Conservation (phyloP, 352 stramenopile species). For the Globisporangium polare region DNA sequence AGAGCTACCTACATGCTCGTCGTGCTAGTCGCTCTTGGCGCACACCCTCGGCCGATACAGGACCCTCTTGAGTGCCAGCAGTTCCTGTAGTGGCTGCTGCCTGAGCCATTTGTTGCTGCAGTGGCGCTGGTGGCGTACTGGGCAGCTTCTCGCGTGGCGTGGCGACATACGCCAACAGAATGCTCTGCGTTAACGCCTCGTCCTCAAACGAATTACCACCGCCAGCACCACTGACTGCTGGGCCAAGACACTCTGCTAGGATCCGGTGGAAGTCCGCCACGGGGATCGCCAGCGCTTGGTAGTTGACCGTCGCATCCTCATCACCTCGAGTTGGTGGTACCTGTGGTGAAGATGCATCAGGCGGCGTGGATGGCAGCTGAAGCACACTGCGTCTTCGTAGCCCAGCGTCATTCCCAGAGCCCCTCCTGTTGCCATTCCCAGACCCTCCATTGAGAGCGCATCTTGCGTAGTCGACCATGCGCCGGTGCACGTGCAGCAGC, state of each 20-base stretch:
- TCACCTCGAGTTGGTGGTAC: too few relatives aligned
- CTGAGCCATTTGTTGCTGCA: background rate
- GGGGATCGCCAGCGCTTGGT: slow-evolving; percentile 14
- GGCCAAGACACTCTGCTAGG: slow-evolving; percentile 12
- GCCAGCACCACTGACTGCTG: background rate
- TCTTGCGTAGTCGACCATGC: slow-evolving; percentile 12
- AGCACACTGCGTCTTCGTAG: background rate
- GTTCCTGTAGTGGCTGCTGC: too few relatives aligned
- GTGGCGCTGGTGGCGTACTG: background rate
- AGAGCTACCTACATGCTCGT: slow-evolving; percentile 6
- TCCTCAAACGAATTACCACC: slow-evolving; percentile 7
- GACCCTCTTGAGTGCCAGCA: background rate
- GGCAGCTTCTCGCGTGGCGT: slow-evolving; percentile 6
- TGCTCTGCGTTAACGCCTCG: slow-evolving; percentile 18
- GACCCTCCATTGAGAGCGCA: background rate
- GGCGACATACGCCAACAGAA: slow-evolving; percentile 27
- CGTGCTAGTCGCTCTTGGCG: background rate
- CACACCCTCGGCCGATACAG: background rate
- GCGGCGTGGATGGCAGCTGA: background rate
- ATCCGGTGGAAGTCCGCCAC: slow-evolving; percentile 18
- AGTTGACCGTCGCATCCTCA: background rate
- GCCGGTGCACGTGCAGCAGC: slow-evolving; percentile 23
- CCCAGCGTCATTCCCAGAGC: background rate
- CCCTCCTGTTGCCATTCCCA: background rate
- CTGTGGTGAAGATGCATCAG: background rate